A percentile compares a stretch with the other conserved stretches of the same genome.
Conservation (phyloP, 441 rosid genomes). For the Euphorbia schlechtendalii region DNA sequence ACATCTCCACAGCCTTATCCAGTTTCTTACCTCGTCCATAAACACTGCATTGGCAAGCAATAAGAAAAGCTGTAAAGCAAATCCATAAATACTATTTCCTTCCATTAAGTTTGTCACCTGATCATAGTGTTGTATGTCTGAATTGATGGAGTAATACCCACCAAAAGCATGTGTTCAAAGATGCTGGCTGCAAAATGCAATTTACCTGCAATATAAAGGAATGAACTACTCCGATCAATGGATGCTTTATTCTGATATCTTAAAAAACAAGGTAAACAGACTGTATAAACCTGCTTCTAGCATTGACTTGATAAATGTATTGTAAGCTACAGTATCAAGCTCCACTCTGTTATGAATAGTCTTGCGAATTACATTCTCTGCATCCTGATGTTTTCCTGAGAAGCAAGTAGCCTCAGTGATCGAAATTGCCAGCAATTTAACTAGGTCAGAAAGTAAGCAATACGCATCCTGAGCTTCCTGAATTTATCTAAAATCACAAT, state of each 20-base stretch:
- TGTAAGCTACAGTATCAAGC: constrained; percentile 76
- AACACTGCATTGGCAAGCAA: constrained; percentile 45
- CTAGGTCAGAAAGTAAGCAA: background rate
- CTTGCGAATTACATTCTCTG: constrained; percentile 41
- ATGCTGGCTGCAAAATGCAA: constrained; percentile 50
- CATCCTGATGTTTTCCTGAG: constrained; percentile 66
- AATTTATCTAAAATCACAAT: no score
- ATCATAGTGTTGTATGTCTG: constrained; percentile 76
- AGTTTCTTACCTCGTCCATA: constrained; percentile 55
- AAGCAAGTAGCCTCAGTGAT: constrained; percentile 20
- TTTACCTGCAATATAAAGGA: constrained; percentile 44
- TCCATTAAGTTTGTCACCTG: constrained; percentile 38
- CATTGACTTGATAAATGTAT: constrained; percentile 84
- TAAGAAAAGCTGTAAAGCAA: constrained; percentile 13
- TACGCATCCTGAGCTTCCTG: background rate
- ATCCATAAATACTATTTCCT: constrained; percentile 7
- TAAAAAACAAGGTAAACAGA: constrained; percentile 8
- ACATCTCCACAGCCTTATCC: constrained; percentile 63
- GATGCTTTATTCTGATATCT: constrained; percentile 13
- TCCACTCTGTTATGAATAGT: constrained; percentile 37
- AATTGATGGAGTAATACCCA: constrained; percentile 52
- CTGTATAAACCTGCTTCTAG: constrained; percentile 60
- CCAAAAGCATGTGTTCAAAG: constrained; percentile 54
- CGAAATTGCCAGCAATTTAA: constrained; percentile 5
- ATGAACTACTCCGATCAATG: constrained; percentile 15